Percentiles rank a stretch among this genome's conserved stretches.
Evolutionary conservation across 768 basidiomycete genomes (phyloP).

Genomic region (Agrocybe chaxingu): DNA sequence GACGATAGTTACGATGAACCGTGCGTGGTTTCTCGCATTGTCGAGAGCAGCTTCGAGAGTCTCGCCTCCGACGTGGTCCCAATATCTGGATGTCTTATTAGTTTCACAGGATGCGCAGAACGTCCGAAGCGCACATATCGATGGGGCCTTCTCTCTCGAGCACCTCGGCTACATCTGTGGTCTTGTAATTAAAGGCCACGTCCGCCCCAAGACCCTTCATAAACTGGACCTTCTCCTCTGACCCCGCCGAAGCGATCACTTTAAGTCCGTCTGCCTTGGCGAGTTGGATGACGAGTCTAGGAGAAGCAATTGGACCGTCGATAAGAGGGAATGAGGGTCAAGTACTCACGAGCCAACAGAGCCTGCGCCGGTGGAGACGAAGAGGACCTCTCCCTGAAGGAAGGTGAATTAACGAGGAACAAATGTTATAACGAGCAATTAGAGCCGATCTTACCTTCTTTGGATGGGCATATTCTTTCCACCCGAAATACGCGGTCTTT

Average conservation of each 20-base stretch:
- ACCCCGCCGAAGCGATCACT: slow-evolving; percentile 70
- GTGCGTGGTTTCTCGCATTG: slow-evolving; percentile 37
- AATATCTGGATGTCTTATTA: slow-evolving; percentile 30
- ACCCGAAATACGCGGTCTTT: slow-evolving; percentile 35
- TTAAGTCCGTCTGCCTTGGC: slow-evolving; percentile 52
- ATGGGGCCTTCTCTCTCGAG: slow-evolving; percentile 53
- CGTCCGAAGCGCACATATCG: slow-evolving; percentile 30
- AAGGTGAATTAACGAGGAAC: no score
- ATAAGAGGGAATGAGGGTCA: background rate
- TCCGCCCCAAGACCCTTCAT: slow-evolving; percentile 63
- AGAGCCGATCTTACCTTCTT: slow-evolving; percentile 27
- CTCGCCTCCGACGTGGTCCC: slow-evolving; percentile 62
- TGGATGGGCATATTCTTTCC: slow-evolving; percentile 36
- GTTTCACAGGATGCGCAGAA: background rate
- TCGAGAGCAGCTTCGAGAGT: slow-evolving; percentile 54
- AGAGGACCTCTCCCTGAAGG: slow-evolving; percentile 36
- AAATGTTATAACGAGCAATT: background rate
- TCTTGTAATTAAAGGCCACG: slow-evolving; percentile 76
- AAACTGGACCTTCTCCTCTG: slow-evolving; percentile 67
- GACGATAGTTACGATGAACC: slow-evolving; percentile 48
- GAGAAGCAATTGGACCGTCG: background rate
- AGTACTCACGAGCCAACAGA: slow-evolving; percentile 57
- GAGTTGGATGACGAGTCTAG: slow-evolving; percentile 46
- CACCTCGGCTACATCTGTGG: slow-evolving; percentile 43
- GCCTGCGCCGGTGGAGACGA: slow-evolving; percentile 39